Evolutionary conservation across 2,329 filamentous ascomycete genomes (phyloP), one percentile per base, ranked within the genome.

Genomic region (Hypoxylon sp.): DNA sequence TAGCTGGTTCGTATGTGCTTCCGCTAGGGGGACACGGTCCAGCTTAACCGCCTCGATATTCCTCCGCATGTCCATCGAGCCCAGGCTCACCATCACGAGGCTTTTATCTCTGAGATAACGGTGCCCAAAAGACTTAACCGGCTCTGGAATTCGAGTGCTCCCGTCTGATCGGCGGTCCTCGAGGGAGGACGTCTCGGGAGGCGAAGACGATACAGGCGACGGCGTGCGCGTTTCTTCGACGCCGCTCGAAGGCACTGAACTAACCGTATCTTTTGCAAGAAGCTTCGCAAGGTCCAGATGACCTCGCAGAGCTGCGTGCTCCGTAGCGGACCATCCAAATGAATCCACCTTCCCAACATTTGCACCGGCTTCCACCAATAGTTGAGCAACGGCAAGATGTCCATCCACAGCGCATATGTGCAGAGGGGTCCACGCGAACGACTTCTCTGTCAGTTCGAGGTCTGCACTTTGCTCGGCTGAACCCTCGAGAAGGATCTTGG

Each of bases 121-220:
- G 79, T 99, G 95, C 53, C 95, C 95, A 74, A 98, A 99, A 1
- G 92, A 91, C 76, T 98, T 98, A 64, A 98, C 85, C 4, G 93
- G 89, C 63, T 97, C 92, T 2, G 87, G 79, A 5, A 82, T 77
- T 47, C 86, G 81, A 4, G 80, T 74, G 17, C 73, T 67, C 50
- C 78, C 72, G 67, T 83, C 78, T 45, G 85, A 88, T 27, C 79
- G 81, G 46, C 84, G 79, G 41, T 84, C 83, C 31, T 83, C 84
- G 10, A 88, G 81, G 0, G 89, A 92, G 0, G 85, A 85, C 6
- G 75, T 75, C 24, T 84, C 83, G 1, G 81, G 76, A 1, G 80
- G 76, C 2, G 79, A 78, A 1, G 77, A 70, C 13, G 74, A 72
- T 3, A 69, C 67, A n/a, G 61, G 58, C 23, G 63, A 38, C 18